A percentile compares a stretch with the other conserved stretches of the same genome.
Conservation (phyloP, 306 rosid species). For the Prunus davidiana region DNA sequence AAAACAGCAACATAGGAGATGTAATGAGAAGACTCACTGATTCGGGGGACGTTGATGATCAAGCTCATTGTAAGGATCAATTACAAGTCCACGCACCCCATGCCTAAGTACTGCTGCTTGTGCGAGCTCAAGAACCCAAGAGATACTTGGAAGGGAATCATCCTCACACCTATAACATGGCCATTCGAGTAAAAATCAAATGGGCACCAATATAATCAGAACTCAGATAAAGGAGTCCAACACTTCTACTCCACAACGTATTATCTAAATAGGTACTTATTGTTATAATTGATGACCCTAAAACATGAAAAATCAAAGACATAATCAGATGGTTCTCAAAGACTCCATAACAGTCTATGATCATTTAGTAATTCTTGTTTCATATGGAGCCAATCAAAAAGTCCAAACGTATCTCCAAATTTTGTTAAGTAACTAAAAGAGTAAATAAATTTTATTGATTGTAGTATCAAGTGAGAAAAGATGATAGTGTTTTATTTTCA, state of each 20-base stretch:
- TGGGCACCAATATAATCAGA: slow-evolving; percentile 3
- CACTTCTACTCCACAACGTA: slow-evolving; percentile 21
- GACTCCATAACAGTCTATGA: not conserved
- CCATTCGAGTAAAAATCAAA: slow-evolving; percentile 21
- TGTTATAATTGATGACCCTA: not conserved
- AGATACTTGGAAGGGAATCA: slow-evolving; percentile 77
- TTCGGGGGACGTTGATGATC: slow-evolving; percentile 86
- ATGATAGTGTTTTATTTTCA: too few species aligned
- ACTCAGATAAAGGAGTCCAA: slow-evolving; percentile 9
- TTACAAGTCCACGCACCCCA: slow-evolving; percentile 93
- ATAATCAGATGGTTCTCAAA: not conserved
- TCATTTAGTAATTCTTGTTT: not conserved
- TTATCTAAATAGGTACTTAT: not conserved
- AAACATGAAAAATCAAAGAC: not conserved
- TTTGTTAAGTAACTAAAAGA: too few species aligned
- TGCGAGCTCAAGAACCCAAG: slow-evolving; percentile 93
- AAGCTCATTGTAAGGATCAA: slow-evolving; percentile 97
- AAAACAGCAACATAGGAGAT: not conserved
- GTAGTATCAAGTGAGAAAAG: too few species aligned
- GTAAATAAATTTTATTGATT: too few species aligned
- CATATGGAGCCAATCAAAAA: too few species aligned
- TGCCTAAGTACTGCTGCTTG: slow-evolving; percentile 84
- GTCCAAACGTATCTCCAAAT: too few species aligned
- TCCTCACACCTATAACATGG: slow-evolving; percentile 70
- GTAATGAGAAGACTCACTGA: slow-evolving; percentile 58